Base-by-base conservation (phyloP, 306 rosid genomes). In the Pyrus pyrifolia region DNA sequence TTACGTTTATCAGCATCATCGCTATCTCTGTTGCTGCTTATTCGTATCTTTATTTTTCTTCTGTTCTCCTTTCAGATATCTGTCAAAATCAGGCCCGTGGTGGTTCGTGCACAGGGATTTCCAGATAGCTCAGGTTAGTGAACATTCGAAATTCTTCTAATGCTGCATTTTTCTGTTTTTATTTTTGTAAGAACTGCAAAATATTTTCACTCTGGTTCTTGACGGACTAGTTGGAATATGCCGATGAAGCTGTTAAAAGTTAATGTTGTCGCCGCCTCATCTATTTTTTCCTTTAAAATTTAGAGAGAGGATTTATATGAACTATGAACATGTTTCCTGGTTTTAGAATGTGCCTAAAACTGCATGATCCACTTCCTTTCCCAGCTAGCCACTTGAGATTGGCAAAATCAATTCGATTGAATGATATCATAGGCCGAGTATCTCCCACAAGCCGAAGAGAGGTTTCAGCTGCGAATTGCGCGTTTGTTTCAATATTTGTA, bases 1-100 rank as follows among this genome's bases (percentile, higher is more conserved):
- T 35, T 72, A 13, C 8, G 11, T 55, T 71, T 65, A 10, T 40
- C 52, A n/a, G 3, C 71, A 67, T 35, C 44, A 8, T 72, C 70
- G 4, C 64, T 68, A 25, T 80, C 70, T 30, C 40, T 22, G 70
- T 67, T 46, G 29, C 63, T 11, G 14, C 75, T 33, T 21, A 19
- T 66, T 60, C 70, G 67, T 44, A 52, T 71, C 71, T 67, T 66
- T 49, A 30, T 69, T 8, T 55, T 49, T 46, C 38, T 33, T 63
- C 21, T 73, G 81, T 80, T 67, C 27, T 67, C n/a, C 75, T 77
- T 76, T 86, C 89, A 93, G 98, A 83, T 86, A 88, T 72, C 85
- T 82, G 68, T 88, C 91, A 67, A 91, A 84, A 87, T 87, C 87
- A 45, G 98, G 98, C 80, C 98, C 98, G 15, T 93, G 96, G 97